Percentiles rank a stretch among this genome's conserved stretches.
Conservation (phyloP, 1,284 basidiomycete genomes). For the Sporisorium iseilematis-ciliati region DNA sequence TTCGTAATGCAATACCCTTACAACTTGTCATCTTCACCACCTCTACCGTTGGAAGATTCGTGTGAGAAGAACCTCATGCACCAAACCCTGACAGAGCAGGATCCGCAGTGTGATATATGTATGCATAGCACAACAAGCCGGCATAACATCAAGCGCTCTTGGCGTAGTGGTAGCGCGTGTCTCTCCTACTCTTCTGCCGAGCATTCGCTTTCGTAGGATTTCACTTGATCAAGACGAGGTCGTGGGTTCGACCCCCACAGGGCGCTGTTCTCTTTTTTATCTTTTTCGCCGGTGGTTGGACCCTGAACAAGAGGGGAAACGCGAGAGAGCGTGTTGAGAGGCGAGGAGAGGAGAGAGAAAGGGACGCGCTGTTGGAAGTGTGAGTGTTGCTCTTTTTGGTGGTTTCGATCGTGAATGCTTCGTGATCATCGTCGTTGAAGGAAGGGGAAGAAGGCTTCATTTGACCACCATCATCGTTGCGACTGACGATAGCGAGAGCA, state of each 20-base stretch:
- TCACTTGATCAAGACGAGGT: conserved; percentile 36
- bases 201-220: conserved; percentile 8
- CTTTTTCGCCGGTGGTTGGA: conserved; percentile 4
- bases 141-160: conserved; percentile 30
- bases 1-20: background rate
- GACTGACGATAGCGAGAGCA: no score
- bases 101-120: no score
- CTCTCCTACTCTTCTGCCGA: conserved; percentile 29
- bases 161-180: conserved; percentile 54
- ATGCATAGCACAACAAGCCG: background rate
- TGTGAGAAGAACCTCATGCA: background rate
- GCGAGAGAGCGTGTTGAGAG: background rate
- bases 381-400: no score
- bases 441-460: no score
- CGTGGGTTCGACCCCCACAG: conserved; percentile 55
- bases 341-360: no score
- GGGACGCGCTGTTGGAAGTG: background rate
- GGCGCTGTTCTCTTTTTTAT: conserved; percentile 25
- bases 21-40: background rate
- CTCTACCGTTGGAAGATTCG: no score
- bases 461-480: no score
- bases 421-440: no score
- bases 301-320: conserved; percentile 10
- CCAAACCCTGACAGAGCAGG: no score
- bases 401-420: no score